Conservation (phyloP, 129 eudicot genomes). For the Silybum marianum region DNA sequence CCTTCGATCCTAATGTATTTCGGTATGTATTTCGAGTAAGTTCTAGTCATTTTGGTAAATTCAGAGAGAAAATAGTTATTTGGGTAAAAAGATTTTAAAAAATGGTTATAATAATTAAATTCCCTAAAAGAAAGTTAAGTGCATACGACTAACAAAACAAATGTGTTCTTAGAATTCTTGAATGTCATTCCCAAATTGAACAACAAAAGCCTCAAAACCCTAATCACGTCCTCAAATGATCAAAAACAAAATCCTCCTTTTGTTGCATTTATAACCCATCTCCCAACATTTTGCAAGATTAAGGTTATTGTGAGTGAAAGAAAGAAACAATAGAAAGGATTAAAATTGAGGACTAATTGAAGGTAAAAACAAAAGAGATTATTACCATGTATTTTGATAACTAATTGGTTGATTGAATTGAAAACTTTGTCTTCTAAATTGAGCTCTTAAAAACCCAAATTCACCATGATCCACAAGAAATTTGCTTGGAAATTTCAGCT, state of each 20-base stretch:
- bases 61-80: no score
- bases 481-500: conserved; percentile 43
- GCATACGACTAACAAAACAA: not conserved
- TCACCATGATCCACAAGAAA: conserved; percentile 32
- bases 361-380: not conserved
- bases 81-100: no score
- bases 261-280: not conserved
- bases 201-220: not conserved
- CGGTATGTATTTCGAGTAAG: no score
- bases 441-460: conserved; percentile 31
- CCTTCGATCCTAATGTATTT: no score
- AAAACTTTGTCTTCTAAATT: conserved; percentile 29
- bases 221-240: conserved; percentile 2
- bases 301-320: conserved; percentile 1
- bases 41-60: no score
- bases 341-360: conserved; percentile 4
- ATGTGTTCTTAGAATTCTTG: conserved; percentile 13
- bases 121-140: no score
- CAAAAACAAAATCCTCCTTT: not conserved
- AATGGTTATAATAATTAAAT: no score
- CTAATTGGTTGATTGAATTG: conserved; percentile 35
- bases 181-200: conserved; percentile 6
- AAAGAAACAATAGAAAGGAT: not conserved
- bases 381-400: conserved; percentile 35
- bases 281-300: not conserved